Base-by-base conservation (phyloP, 2,329 filamentous ascomycete species). In the Scorias spongiosa region DNA sequence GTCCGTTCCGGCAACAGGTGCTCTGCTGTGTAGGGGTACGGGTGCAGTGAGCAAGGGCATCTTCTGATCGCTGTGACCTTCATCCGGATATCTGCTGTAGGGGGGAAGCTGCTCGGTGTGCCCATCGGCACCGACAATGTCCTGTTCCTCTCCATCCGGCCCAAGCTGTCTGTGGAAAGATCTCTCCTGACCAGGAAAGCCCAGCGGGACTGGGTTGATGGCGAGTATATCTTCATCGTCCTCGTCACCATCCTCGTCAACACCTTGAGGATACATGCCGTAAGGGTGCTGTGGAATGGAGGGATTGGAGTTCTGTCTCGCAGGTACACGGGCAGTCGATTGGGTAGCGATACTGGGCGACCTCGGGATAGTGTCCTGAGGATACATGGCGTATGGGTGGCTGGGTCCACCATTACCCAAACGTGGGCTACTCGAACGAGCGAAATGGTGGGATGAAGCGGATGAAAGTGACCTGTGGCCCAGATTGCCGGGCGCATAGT, bases 21-120 rank as follows among this genome's bases (percentile, higher is more conserved):
- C 56, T 42, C 57, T 50, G 42, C 54, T 58, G 44, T 59, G 57
- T 4, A 59, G 46, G 14, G 41, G 44, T 20, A 54, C 47, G 20
- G 55, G 54, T 54, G 49, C 44, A 28, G 45, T 42, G 20, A 69
- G 51, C 10, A 66, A 59, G 9, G 65, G 65, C 74, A 86, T 69
- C 61, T 74, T 57, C 58, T 73, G 54, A 1, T 57, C 56, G 3
- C 55, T 57, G 32, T 12, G 32, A 64, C 80, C 68, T 45, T 85
- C 81, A 42, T 93, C 84, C 2, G 88, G 85, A 62, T 93, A 95
- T 59, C 86, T 74, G 11, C 85, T 84, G 58, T 96, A 96, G 1
- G 89, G 89, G 10, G 89, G 89, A 14, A 95, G 67, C 60, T 93
- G 85, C 62, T 96, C 89, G 1, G 83, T 81, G 57, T 95, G 87